A percentile compares a stretch with the other conserved stretches of the same genome.
These are phyloP conservation scores for Verticillium alfalfae DNA, from an alignment of 2,329 filamentous ascomycete genomes.

Conservation along the genomic window DNA sequence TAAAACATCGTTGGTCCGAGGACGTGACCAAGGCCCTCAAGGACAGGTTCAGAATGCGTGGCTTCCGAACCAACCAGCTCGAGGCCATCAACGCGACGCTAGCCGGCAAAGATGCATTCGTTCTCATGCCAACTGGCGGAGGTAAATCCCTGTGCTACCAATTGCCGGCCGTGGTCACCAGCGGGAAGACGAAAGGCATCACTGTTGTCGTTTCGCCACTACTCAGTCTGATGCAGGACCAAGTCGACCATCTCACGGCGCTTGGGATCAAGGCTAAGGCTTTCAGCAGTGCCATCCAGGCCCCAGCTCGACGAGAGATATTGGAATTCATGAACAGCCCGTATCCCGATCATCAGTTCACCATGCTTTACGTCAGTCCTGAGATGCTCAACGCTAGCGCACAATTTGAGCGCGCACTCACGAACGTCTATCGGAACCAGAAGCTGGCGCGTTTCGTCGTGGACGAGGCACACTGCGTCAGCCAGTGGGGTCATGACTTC, in stretches of 20 bases:
- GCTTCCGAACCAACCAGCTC: conserved; percentile 86
- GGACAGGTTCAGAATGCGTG: conserved; percentile 75
- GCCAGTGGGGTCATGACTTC: conserved; percentile 98
- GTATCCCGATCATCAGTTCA: conserved; percentile 69
- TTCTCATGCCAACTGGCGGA: conserved; percentile 96
- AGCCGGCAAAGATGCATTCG: conserved; percentile 81
- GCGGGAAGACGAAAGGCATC: conserved; percentile 76
- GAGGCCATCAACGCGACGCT: conserved; percentile 95
- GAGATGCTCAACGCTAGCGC: conserved; percentile 90
- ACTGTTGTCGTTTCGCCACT: conserved; percentile 94
- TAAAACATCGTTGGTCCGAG: conserved; percentile 74
- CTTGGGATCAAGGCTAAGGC: conserved; percentile 74
- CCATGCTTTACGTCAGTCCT: conserved; percentile 90
- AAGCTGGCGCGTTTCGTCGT: conserved; percentile 89
- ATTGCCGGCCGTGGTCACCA: conserved; percentile 76
- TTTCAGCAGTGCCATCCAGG: conserved; percentile 71
- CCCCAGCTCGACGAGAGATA: conserved; percentile 59
- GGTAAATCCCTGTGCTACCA: conserved; percentile 98
- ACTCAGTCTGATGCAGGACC: conserved; percentile 94
- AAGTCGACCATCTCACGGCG: conserved; percentile 74
- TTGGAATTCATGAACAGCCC: conserved; percentile 56
- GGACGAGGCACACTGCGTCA: conserved; percentile 98
- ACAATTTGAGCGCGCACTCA: conserved; percentile 60
- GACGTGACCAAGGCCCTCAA: conserved; percentile 79
- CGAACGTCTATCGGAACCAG: conserved; percentile 59